These are phyloP conservation scores for Lasiodiplodia theobromae DNA, from an alignment of 2,329 filamentous ascomycete genomes.

Conservation along the genomic window DNA sequence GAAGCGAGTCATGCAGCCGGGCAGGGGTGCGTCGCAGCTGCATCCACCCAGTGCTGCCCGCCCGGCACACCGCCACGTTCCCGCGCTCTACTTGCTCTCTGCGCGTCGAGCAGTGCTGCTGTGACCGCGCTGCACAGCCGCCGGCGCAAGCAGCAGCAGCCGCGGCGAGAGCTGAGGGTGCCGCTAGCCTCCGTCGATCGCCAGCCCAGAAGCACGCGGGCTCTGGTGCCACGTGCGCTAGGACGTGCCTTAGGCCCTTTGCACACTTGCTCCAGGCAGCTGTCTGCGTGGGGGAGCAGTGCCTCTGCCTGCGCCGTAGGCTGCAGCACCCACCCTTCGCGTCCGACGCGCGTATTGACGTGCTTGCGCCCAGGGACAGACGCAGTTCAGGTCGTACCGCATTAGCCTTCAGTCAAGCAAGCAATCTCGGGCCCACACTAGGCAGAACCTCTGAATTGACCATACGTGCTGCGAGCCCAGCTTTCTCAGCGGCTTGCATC, in stretches of 20 bases:
- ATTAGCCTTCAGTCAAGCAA: conserved; percentile 6
- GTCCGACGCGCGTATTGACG: background rate
- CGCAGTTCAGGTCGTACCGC: background rate
- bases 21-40: conserved; percentile 11
- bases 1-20: conserved; percentile 8
- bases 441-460: background rate
- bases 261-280: conserved; percentile 1
- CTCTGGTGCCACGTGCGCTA: conserved; percentile 10
- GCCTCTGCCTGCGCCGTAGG: background rate
- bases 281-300: background rate
- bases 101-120: background rate
- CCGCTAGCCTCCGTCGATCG: conserved; percentile 3
- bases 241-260: background rate
- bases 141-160: background rate
- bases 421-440: background rate
- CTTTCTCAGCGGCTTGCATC: conserved; percentile 18
- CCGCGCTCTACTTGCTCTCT: conserved; percentile 1
- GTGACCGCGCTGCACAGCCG: background rate
- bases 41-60: background rate
- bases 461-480: background rate
- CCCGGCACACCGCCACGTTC: conserved; percentile 17
- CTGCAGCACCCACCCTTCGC: background rate
- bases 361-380: background rate
- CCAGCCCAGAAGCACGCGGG: conserved; percentile 9
- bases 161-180: background rate